A percentile compares a stretch with the other conserved stretches of the same genome.
These are phyloP conservation scores for Paxillus involutus DNA, from an alignment of 768 basidiomycete genomes.

Conservation along the genomic window DNA sequence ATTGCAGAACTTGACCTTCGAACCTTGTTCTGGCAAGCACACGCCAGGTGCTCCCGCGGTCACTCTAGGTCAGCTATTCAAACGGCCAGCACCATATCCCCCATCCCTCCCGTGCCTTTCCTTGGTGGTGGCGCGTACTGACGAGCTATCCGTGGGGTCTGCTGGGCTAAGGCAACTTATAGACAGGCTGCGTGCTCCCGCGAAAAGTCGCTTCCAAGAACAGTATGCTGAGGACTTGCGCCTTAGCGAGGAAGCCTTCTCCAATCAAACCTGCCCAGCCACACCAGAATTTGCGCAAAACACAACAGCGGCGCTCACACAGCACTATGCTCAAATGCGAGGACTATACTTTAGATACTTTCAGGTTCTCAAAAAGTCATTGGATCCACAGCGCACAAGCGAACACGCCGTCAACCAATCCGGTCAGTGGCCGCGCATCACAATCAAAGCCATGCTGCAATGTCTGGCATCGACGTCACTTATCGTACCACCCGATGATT, in stretches of 20 bases:
- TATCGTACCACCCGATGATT: conserved; percentile 14
- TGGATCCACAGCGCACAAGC: conserved; percentile 10
- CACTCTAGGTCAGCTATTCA: conserved; percentile 1
- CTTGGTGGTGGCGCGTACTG: background rate
- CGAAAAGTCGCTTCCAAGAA: conserved; percentile 2
- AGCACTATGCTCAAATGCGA: conserved; percentile 1
- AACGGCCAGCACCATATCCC: background rate
- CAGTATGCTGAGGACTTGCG: conserved; percentile 7
- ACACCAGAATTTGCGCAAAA: background rate
- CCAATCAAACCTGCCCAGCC: background rate
- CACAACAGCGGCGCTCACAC: background rate
- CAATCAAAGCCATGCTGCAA: conserved; percentile 26
- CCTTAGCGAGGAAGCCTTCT: conserved; percentile 5
- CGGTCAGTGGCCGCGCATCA: conserved; percentile 37
- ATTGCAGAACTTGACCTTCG: background rate
- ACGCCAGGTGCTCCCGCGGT: background rate
- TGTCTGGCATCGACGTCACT: conserved; percentile 25
- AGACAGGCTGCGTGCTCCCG: background rate
- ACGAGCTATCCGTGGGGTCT: background rate
- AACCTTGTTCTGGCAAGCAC: background rate
- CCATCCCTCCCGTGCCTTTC: background rate
- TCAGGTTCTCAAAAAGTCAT: conserved; percentile 1
- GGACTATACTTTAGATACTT: background rate
- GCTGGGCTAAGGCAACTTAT: background rate
- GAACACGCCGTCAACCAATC: conserved; percentile 16